These are phyloP conservation scores for Smallanthus sonchifolius DNA, from an alignment of 129 eudicot genomes.

Conservation along the genomic window DNA sequence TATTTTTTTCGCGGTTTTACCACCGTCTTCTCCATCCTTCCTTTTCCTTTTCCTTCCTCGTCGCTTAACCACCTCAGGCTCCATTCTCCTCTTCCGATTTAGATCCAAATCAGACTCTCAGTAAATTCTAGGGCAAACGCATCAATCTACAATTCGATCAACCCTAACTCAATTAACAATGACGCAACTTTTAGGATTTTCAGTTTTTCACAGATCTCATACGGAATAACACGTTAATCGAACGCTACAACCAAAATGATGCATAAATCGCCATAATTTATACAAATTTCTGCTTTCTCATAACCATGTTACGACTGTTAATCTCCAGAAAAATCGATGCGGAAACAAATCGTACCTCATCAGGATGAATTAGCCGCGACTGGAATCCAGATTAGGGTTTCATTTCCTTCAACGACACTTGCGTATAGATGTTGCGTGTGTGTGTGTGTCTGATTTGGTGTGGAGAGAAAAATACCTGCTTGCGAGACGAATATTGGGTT, in stretches of 20 bases:
- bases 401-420: slow-evolving; percentile 11
- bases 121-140: neutral
- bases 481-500: slow-evolving; percentile 31
- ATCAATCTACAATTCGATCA: slow-evolving; percentile 18
- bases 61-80: slow-evolving; percentile 51
- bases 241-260: slow-evolving; percentile 7
- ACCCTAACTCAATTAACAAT: slow-evolving; percentile 27
- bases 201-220: slow-evolving; percentile 32
- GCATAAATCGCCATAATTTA: neutral
- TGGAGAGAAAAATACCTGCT: slow-evolving; percentile 18
- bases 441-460: slow-evolving; percentile 13
- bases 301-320: slow-evolving; percentile 10
- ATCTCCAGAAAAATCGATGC: neutral
- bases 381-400: slow-evolving; percentile 26
- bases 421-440: neutral
- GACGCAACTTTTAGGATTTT: slow-evolving; percentile 13
- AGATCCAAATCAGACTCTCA: slow-evolving; percentile 30
- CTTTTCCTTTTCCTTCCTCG: slow-evolving; percentile 68
- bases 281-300: neutral
- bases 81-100: slow-evolving; percentile 43
- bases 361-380: slow-evolving; percentile 2
- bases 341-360: slow-evolving; percentile 21
- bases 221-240: slow-evolving; percentile 2
- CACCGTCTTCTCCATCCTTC: slow-evolving; percentile 36
- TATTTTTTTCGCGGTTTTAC: slow-evolving; percentile 29